phyloP scores from a whole-genome alignment of 1,284 basidiomycete species.

The Austroboletus niveus region DNA sequence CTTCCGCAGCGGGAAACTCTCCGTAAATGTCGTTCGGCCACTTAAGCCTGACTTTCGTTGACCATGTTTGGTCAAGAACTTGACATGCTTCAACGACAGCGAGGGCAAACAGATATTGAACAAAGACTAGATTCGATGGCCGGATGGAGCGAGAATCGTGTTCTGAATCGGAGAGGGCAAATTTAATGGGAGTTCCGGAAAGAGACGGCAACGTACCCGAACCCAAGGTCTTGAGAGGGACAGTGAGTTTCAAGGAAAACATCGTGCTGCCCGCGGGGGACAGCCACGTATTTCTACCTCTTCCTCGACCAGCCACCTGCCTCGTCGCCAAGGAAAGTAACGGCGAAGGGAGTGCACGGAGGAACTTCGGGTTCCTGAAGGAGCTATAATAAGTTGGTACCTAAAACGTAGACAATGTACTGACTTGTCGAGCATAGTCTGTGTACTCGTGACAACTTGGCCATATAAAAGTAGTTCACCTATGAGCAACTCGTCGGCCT shows the following conservation, averaged over 20 bases:
- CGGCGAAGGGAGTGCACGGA: slow-evolving; percentile 71
- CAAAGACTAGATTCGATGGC: slow-evolving; percentile 78
- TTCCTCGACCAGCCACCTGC: slow-evolving; percentile 86
- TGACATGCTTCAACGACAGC: slow-evolving; percentile 87
- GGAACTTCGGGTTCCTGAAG: slow-evolving; percentile 73
- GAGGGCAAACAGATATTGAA: slow-evolving; percentile 93
- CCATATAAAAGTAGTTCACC: slow-evolving; percentile 85
- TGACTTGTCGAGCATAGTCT: slow-evolving; percentile 92
- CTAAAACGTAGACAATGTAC: slow-evolving; percentile 26
- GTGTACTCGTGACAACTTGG: slow-evolving; percentile 91
- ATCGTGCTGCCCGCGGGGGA: slow-evolving; percentile 89
- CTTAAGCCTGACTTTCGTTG: slow-evolving; percentile 75
- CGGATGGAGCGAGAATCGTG: slow-evolving; percentile 39
- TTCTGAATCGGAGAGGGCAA: neutral
- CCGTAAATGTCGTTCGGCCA: slow-evolving; percentile 99
- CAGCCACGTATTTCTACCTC: slow-evolving; percentile 91
- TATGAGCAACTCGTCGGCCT: slow-evolving; percentile 46
- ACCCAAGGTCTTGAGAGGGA: slow-evolving; percentile 39
- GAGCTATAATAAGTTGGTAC: slow-evolving; percentile 1
- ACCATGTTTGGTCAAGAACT: slow-evolving; percentile 48
- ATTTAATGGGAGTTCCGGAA: neutral
- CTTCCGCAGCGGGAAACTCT: slow-evolving; percentile 46
- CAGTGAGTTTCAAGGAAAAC: slow-evolving; percentile 78
- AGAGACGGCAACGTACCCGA: slow-evolving; percentile 7
- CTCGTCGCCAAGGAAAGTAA: slow-evolving; percentile 82